Percentiles rank a stretch among this genome's conserved stretches.
Evolutionary conservation across 805 yeast species (phyloP).

Genomic region (Saccharomycopsis capsularis): DNA sequence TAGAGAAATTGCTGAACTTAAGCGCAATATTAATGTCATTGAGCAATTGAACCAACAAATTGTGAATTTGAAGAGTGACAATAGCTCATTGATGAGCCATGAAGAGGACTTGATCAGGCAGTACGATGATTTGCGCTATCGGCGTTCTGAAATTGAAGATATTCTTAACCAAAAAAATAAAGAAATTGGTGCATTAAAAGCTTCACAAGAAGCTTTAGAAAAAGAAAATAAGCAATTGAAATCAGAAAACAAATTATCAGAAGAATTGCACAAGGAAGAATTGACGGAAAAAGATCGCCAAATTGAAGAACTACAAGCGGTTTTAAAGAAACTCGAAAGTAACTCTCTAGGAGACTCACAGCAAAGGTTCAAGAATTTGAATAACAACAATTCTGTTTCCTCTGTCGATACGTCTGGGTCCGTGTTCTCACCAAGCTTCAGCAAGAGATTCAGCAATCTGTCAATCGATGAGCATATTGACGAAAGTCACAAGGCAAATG

Average conservation of each 20-base stretch:
- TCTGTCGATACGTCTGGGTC: slow-evolving; percentile 7
- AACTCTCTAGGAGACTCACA: neutral
- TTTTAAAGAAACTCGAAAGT: slow-evolving; percentile 2
- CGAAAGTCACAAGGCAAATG: neutral
- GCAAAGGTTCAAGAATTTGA: neutral
- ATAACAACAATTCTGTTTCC: slow-evolving; percentile 6
- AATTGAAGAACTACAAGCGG: slow-evolving; percentile 7
- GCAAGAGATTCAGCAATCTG: slow-evolving; percentile 9
- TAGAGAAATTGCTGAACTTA: slow-evolving; percentile 5
- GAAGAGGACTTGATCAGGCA: slow-evolving; percentile 3
- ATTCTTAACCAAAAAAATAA: slow-evolving; percentile 4
- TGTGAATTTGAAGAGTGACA: slow-evolving; percentile 1
- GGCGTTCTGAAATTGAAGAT: slow-evolving; percentile 10
- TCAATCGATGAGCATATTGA: slow-evolving; percentile 5
- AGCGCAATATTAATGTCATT: slow-evolving; percentile 5
- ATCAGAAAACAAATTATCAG: slow-evolving; percentile 4
- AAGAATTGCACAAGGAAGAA: slow-evolving; percentile 15
- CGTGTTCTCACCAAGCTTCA: slow-evolving; percentile 10
- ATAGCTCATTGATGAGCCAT: neutral
- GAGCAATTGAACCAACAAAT: slow-evolving; percentile 10
- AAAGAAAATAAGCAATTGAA: slow-evolving; percentile 7
- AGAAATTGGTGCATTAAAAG: slow-evolving; percentile 7
- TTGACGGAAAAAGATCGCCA: slow-evolving; percentile 1
- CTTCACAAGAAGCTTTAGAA: neutral
- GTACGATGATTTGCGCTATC: slow-evolving; percentile 13